Evolutionary conservation across 176 grass and related monocot genomes (phyloP), one percentile per base, ranked within the genome.

Genomic region (Paspalum vaginatum): DNA sequence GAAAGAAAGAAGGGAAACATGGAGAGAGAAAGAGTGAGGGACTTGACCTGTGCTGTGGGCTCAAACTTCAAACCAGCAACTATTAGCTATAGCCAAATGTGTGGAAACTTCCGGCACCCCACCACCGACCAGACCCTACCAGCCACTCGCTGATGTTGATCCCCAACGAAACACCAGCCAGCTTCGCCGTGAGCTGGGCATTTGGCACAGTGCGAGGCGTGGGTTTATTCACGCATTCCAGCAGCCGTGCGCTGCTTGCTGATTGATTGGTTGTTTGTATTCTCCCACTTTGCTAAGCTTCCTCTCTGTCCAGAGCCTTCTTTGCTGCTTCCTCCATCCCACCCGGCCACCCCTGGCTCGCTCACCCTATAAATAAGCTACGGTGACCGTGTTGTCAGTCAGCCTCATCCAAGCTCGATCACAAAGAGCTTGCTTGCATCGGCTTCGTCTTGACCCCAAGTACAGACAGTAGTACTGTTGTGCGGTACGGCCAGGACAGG

Each of bases 361-460:
- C n/a, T n/a, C n/a, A n/a, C n/a, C n/a, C 87, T 89, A 89, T 85
- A 89, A 81, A 77, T 81, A 79, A 16, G 77, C 4, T 11, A 32
- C 1, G 46, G 15, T 40, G 40, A 40, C 38, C 16, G 47, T 85
- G 54, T 71, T 63, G 32, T 32, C 32, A 32, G 32, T 32, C 32
- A 32, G 32, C 3, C 32, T 32, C 32, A 32, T 32, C 1, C 32
- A 32, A 32, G 3, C 32, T 32, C 32, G 32, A 32, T 32, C 32
- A 32, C 32, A 32, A 32, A 32, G 32, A n/a, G n/a, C n/a, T n/a
- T n/a, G n/a, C n/a, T n/a, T n/a, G n/a, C n/a, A n/a, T n/a, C n/a
- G n/a, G n/a, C 32, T 32, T 32, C 32, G 32, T 25, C 20, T 25
- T 70, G 44, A 69, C 70, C 22, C 61, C 21, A 61, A 80, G 61